Conservation (phyloP, 495 filamentous ascomycete genomes). For the Pyrenopolyporus hunteri region DNA sequence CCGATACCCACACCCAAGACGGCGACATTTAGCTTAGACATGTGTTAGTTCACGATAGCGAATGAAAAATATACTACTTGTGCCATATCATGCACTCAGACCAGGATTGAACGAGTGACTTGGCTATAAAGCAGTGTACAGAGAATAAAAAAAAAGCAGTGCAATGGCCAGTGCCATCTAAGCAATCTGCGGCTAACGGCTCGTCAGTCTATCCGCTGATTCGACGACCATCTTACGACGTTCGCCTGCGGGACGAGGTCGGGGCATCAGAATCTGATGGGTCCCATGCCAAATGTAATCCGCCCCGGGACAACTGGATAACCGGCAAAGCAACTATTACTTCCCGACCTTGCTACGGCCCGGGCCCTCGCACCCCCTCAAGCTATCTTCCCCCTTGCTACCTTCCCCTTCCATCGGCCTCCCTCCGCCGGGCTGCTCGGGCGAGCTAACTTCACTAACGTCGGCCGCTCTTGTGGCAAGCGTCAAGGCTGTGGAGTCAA, state of each 20-base stretch:
- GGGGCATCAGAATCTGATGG: conserved; percentile 17
- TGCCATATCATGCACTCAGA: not conserved
- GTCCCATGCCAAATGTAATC: conserved; percentile 7
- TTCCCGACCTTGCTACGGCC: conserved; percentile 19
- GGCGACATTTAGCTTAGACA: too few relatives aligned
- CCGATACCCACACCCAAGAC: too few relatives aligned
- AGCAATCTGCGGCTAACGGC: conserved; percentile 26
- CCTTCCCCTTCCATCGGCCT: conserved; percentile 15
- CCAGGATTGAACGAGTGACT: conserved; percentile 29
- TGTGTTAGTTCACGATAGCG: not conserved
- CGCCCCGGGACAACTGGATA: conserved; percentile 4
- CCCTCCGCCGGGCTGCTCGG: conserved; percentile 10
- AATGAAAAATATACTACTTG: not conserved
- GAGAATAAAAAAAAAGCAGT: conserved; percentile 17
- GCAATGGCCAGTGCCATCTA: conserved; percentile 8
- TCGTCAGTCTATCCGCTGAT: conserved; percentile 23
- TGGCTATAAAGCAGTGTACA: conserved; percentile 18
- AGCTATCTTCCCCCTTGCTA: conserved; percentile 1
- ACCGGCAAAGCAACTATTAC: conserved; percentile 23
- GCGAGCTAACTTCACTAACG: conserved; percentile 10
- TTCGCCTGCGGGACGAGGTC: conserved; percentile 5
- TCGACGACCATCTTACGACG: conserved; percentile 18
- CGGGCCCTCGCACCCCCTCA: conserved; percentile 9
- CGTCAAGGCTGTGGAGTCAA: conserved; percentile 4
- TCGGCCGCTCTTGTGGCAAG: conserved; percentile 10